These are phyloP conservation scores for Salix udensis DNA, from an alignment of 345 rosid species.

Conservation along the genomic window DNA sequence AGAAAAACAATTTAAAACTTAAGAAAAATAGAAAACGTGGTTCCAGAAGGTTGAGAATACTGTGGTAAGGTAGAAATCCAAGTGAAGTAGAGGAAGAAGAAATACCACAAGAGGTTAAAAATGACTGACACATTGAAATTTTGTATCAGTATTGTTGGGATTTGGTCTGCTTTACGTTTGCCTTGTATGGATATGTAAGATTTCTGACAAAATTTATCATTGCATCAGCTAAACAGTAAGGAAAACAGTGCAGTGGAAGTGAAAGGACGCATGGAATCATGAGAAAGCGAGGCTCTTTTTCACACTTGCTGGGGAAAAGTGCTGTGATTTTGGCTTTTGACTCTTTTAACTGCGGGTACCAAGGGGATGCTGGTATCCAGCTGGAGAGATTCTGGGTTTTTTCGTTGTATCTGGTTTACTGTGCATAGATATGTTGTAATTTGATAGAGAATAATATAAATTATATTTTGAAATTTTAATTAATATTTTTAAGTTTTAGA, in stretches of 20 bases:
- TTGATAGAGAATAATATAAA: no score
- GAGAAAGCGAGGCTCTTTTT: background rate
- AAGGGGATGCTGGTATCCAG: background rate
- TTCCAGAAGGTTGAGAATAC: background rate
- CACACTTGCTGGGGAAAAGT: background rate
- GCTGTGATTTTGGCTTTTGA: background rate
- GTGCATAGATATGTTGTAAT: background rate
- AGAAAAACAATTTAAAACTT: no score
- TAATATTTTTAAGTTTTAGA: no score
- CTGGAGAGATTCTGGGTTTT: background rate
- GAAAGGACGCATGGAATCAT: background rate
- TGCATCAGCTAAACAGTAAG: background rate
- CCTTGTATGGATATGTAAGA: background rate
- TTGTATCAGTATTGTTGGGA: background rate
- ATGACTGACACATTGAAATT: constrained; percentile 6
- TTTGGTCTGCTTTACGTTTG: background rate
- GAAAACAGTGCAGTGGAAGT: background rate
- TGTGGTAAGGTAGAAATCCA: background rate
- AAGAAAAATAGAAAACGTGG: no score
- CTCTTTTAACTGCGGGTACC: background rate
- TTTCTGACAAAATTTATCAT: background rate
- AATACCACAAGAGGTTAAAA: background rate
- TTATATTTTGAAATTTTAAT: no score
- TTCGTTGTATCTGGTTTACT: background rate
- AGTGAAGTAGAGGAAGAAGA: background rate